Evolutionary conservation across 31 red algal species (phyloP), one percentile per base, ranked within the genome.

Genomic region (Pterothamnion heteromorphum): DNA sequence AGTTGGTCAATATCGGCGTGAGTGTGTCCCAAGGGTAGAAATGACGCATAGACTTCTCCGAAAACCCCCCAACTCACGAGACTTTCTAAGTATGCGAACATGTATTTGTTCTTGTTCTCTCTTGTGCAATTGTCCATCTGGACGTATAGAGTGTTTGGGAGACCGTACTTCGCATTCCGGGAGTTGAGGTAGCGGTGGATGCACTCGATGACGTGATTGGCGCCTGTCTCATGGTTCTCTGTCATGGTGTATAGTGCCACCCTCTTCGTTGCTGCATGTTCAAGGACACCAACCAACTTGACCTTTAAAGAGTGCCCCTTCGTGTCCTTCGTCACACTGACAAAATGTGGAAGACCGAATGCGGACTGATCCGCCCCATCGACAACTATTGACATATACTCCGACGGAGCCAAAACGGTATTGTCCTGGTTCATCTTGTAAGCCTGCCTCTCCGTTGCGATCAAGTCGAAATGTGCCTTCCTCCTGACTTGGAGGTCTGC

Each of bases 1-100:
- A 24, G 3, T 4, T 84, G 90, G 41, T 92, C 74, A 4, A 92
- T 92, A 35, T 92, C 90, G 5, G 30, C 27, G 33, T 92, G 90
- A 1, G 74, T 82, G 35, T 84, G 90, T 1, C 90, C 90, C 5
- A 92, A 2, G 30, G 35, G 90, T 4, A 84, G 76, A 51, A 92
- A 92, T 38, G 74, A 92, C 26, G 14, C 90, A 84, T 38, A 58
- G 4, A 92, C 3, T 80, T 92, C 4, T 2, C 30, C 2, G 30
- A 92, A 83, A 51, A 84, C 58, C 26, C 76, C 78, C 90, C 36
- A 92, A 2, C 76, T 32, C 24, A 92, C 90, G 5, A 92, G 33
- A 57, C 76, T 4, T 30, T 92, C 90, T 4, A 92, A 0, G 74
- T 92, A 92, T 21, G 35, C 2, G 76, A 84, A 51, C 2, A 82